Base-by-base conservation (phyloP, 768 basidiomycete species). In the Hemileccinum impolitum region DNA sequence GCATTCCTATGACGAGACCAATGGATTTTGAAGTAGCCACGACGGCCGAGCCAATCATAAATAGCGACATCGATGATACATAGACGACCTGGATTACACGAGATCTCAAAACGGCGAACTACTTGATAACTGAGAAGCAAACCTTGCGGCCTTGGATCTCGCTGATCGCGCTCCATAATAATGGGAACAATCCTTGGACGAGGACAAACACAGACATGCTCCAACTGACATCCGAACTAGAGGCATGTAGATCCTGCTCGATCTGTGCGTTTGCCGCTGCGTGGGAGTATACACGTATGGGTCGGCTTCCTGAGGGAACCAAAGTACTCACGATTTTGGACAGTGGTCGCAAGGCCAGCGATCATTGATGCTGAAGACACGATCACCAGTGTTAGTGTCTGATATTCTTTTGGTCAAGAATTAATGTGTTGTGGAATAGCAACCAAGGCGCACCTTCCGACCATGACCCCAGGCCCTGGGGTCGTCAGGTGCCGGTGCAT, bases 61-160 rank as follows among this genome's bases (percentile, higher is more conserved):
- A 83, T 14, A 86, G 65, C 3, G 71, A 64, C 35, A 82, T 65
- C 6, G 82, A 82, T 12, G 70, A 49, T 1, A 83, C 52, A 60
- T 85, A 85, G 3, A 86, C 80, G 15, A 75, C 49, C 82, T 82
- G 38, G 25, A 19, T 39, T 17, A 30, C 26, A 48, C 36, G 15
- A 11, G 21, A 21, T 6, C 23, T 37, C 17, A 46, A 35, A 26
- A 25, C 21, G 39, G 26, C 6, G 7, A 28, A 35, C 23, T 6
- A 25, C 19, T n/a, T 2, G 43, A 44, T 44, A 14, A 12, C 39
- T 18, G 15, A 30, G 49, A 47, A 6, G 7, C 49, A 32, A 54
- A 82, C 83, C 73, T 81, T 90, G 44, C 89, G 72, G 1, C 90
- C 90, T 57, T 81, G 81, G 14, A 91, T 77, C 64, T 92, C 90